Evolutionary conservation across 2,329 filamentous ascomycete genomes (phyloP).

Genomic region (Curvularia spicifera): DNA sequence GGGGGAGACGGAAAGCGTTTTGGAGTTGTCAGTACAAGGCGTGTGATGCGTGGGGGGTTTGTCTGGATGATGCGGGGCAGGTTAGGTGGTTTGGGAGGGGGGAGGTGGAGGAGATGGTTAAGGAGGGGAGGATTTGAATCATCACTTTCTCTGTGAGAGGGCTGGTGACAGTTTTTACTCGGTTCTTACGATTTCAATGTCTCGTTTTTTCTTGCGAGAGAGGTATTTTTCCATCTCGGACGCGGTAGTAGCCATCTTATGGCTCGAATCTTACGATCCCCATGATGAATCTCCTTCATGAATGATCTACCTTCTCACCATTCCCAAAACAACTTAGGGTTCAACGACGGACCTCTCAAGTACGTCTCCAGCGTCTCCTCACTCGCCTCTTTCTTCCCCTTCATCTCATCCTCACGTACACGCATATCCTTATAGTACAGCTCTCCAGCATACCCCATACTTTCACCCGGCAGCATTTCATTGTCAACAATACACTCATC

Average conservation of each 20-base stretch:
- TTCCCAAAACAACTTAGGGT: background rate
- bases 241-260: background rate
- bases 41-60: constrained; percentile 1
- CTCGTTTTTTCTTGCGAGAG: background rate
- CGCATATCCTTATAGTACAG: background rate
- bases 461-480: too few species aligned
- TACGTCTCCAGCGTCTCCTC: background rate
- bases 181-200: background rate
- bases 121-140: background rate
- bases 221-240: background rate
- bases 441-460: background rate
- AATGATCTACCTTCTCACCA: background rate
- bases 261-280: background rate
- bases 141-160: too few species aligned
- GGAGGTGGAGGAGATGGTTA: background rate
- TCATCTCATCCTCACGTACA: background rate
- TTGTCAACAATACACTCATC: background rate
- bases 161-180: too few species aligned
- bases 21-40: constrained; percentile 13
- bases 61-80: background rate
- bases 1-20: constrained; percentile 3
- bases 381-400: background rate
- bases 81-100: background rate
- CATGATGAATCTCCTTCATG: background rate
- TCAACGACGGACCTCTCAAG: background rate